Conservation (phyloP, 106 monocot species). For the Apostasia shenzhenica region DNA sequence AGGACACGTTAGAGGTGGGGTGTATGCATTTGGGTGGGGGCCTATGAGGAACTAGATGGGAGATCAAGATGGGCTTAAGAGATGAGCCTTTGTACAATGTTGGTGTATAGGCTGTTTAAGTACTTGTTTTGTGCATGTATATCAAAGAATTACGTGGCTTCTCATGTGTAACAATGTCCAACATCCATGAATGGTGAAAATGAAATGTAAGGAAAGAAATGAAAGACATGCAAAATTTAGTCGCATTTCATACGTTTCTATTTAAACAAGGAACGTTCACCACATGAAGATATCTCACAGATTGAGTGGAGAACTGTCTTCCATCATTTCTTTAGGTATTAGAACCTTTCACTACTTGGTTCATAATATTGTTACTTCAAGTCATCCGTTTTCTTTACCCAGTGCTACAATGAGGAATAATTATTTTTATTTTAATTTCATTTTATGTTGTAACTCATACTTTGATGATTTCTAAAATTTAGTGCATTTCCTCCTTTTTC, state of each 20-base stretch:
- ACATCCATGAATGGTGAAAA: no score
- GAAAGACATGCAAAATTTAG: no score
- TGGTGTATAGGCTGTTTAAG: no score
- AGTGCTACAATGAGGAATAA: background rate
- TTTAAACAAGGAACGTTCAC: background rate
- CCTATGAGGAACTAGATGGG: no score
- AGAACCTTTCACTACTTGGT: background rate
- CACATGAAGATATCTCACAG: background rate
- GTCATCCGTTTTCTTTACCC: background rate
- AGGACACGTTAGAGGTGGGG: no score
- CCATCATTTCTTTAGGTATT: background rate
- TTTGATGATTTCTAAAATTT: constrained; percentile 5
- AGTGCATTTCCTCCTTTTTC: constrained; percentile 2
- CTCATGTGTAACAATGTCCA: no score
- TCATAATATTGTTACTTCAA: background rate
- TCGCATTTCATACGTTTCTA: background rate
- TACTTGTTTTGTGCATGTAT: no score
- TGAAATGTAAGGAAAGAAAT: no score
- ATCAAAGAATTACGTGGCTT: no score
- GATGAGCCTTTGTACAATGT: no score
- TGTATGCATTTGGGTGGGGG: no score
- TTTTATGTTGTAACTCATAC: background rate
- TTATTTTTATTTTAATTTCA: background rate
- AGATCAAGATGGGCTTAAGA: no score
- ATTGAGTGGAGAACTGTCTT: background rate